phyloP scores from a whole-genome alignment of 192 early-diverging fungal genomes.

The Chytriomyces sp. region DNA sequence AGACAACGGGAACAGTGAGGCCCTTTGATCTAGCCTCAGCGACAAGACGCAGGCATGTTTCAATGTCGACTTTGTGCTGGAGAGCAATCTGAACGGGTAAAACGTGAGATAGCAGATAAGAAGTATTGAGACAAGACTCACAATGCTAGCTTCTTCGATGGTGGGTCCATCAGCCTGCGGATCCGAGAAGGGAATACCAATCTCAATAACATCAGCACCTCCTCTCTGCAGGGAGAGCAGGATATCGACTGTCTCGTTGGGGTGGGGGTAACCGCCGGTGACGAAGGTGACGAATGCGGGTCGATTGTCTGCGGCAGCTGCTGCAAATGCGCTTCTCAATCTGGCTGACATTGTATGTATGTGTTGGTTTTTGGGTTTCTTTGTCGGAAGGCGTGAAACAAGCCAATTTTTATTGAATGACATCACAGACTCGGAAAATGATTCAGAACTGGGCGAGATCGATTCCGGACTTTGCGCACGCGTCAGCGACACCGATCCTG shows the following conservation, averaged over 20 bases:
- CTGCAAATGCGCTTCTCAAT: slow-evolving; percentile 32
- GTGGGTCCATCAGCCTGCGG: slow-evolving; percentile 97
- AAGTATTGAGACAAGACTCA: slow-evolving; percentile 47
- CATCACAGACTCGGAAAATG: not conserved
- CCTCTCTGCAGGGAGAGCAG: slow-evolving; percentile 88
- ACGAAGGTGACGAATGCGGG: slow-evolving; percentile 93
- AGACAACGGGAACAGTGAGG: slow-evolving; percentile 86
- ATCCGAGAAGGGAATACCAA: slow-evolving; percentile 98
- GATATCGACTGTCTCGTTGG: slow-evolving; percentile 79
- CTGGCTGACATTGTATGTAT: slow-evolving; percentile 29
- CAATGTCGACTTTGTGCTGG: slow-evolving; percentile 76
- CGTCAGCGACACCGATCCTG: too few relatives aligned
- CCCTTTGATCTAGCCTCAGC: slow-evolving; percentile 79
- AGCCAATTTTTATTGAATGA: not conserved
- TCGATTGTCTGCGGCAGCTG: slow-evolving; percentile 41
- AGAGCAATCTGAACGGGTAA: slow-evolving; percentile 70
- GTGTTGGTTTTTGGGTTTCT: not conserved
- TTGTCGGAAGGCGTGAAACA: not conserved
- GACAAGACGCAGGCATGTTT: slow-evolving; percentile 81
- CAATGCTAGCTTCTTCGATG: slow-evolving; percentile 89
- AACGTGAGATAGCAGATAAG: slow-evolving; percentile 2
- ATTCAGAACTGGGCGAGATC: too few relatives aligned
- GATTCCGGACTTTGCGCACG: too few relatives aligned
- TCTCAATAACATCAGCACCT: slow-evolving; percentile 94
- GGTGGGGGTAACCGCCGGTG: slow-evolving; percentile 89